Conservation (phyloP, 2,329 filamentous ascomycete species). For the Grosmannia serpens region DNA sequence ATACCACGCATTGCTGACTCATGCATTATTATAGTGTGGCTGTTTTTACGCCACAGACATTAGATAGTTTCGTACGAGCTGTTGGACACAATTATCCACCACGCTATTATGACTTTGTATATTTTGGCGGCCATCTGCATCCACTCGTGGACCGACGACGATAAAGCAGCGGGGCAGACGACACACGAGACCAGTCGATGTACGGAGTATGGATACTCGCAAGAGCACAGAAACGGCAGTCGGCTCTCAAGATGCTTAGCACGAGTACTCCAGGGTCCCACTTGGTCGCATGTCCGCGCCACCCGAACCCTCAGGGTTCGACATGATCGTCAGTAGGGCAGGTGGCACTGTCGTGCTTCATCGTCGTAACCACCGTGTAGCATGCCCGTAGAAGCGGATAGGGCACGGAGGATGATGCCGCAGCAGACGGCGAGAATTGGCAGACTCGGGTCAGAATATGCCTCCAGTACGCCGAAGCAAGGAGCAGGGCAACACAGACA, state of each 20-base stretch:
- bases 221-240: too few species aligned
- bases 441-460: too few species aligned
- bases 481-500: background rate
- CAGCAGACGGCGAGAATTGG: too few species aligned
- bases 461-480: too few species aligned
- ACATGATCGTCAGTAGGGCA: background rate
- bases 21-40: background rate
- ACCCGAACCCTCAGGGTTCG: background rate
- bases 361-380: background rate
- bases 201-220: too few species aligned
- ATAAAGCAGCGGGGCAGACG: background rate
- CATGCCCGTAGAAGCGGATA: background rate
- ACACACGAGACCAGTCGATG: background rate
- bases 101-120: background rate
- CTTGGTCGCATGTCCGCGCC: background rate
- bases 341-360: background rate
- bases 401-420: too few species aligned
- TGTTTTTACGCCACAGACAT: background rate
- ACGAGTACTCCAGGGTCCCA: too few species aligned
- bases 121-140: background rate
- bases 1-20: background rate
- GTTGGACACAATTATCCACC: background rate
- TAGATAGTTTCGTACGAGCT: too few species aligned
- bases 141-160: background rate
- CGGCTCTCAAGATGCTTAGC: too few species aligned